Base-by-base conservation (phyloP, 129 eudicot species). In the Artemisia annua region DNA sequence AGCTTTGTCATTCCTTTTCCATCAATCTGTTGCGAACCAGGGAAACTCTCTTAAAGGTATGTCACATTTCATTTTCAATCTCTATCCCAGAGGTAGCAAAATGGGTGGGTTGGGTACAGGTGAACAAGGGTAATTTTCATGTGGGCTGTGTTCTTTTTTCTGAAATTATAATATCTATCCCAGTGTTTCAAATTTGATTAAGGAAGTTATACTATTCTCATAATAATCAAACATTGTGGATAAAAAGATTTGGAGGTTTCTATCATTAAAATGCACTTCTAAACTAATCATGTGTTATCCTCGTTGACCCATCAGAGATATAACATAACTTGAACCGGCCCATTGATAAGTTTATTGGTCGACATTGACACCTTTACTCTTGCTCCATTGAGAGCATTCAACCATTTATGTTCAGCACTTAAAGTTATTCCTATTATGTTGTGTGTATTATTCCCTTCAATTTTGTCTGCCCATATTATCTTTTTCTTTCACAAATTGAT, bases 21-120 rank as follows among this genome's bases (percentile, higher is more conserved):
- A 80, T 95, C 63, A 68, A 80, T 72, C 74, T 91, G 74, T 83
- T 91, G 96, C 84, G 85, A 20, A 95, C 95, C 8, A 77, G 97
- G 39, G 99, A 95, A 77, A 72, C 78, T 66, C 85, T 95, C 16
- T 22, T 95, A 59, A 95, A 83, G 88, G 99, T 88, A 70, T 20
- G 65, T 66, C 66, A 43, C 22, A 15, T 59, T 8, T 71, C 49
- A 16, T 65, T 17, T 11, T 63, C 11, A 9, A 20, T 58, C 30
- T 11, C 35, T 58, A 15, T 18, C 57, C 35, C n/a, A 14, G 67
- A 62, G 48, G 46, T 62, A 10, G 67, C 48, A 62, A 30, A 7
- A 64, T 39, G 30, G n/a, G 26, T 5, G 28, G 9, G 52, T 64
- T 39, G 7, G 52, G 69, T 64, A 43, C 14, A 35, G 52, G 69